Conservation (phyloP, 345 rosid species). For the Heritiera littoralis region DNA sequence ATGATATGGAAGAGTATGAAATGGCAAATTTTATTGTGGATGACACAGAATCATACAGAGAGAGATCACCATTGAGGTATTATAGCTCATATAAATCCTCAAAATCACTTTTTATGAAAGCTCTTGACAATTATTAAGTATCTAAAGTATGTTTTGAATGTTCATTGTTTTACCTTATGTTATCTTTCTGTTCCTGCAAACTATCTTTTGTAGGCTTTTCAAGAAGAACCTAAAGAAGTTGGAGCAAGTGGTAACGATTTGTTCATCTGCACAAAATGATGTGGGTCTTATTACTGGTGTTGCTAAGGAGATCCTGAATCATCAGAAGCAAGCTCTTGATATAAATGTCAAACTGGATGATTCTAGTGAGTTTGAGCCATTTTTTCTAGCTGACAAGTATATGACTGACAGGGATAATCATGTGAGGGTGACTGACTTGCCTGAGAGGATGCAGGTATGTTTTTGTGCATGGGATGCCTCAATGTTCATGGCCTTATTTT, state of each 20-base stretch:
- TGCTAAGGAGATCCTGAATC: constrained; percentile 57
- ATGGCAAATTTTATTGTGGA: constrained; percentile 93
- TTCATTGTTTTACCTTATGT: background rate
- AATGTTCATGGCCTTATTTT: background rate
- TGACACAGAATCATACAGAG: constrained; percentile 63
- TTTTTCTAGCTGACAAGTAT: constrained; percentile 79
- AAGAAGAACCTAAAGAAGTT: constrained; percentile 59
- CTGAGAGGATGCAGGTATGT: constrained; percentile 91
- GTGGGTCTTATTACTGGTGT: constrained; percentile 76
- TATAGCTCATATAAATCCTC: background rate
- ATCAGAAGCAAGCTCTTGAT: constrained; percentile 56
- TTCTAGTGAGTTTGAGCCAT: constrained; percentile 88
- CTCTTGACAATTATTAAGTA: background rate
- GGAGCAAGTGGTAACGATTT: constrained; percentile 68
- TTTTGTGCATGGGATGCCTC: background rate
- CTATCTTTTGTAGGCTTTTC: constrained; percentile 43
- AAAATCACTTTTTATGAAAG: background rate
- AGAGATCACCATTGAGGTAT: constrained; percentile 62
- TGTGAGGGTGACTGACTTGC: constrained; percentile 71
- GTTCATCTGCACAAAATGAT: constrained; percentile 62
- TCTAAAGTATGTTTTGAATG: constrained; percentile 3
- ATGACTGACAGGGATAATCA: constrained; percentile 84
- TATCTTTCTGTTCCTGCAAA: background rate
- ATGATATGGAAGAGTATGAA: constrained; percentile 77
- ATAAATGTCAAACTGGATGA: constrained; percentile 22